These are phyloP conservation scores for Gilbertella persicaria DNA, from an alignment of 371 early-diverging fungal species.

Conservation along the genomic window DNA sequence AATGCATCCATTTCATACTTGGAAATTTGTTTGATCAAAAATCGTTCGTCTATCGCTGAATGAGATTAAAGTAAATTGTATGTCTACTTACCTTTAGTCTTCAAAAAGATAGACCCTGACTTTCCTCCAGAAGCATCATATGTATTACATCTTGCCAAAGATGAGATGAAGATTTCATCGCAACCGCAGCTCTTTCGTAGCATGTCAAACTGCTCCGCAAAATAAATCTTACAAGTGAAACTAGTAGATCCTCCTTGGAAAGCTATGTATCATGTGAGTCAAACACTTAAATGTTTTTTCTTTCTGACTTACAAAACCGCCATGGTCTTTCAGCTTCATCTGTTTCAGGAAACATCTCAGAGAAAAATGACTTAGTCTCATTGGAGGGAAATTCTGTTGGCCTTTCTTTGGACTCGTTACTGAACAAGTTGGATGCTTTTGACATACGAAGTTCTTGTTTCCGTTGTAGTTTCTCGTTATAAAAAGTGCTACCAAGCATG, in stretches of 20 bases:
- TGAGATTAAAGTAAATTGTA: background rate
- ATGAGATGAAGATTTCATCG: slow-evolving; percentile 82
- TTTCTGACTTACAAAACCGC: slow-evolving; percentile 21
- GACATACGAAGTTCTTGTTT: slow-evolving; percentile 34
- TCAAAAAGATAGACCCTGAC: slow-evolving; percentile 86
- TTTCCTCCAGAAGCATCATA: slow-evolving; percentile 91
- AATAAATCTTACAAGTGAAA: slow-evolving; percentile 87
- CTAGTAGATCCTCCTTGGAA: slow-evolving; percentile 78
- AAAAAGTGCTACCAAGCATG: slow-evolving; percentile 61
- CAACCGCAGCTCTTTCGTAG: slow-evolving; percentile 83
- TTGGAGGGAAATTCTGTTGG: background rate
- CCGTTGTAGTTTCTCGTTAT: slow-evolving; percentile 36
- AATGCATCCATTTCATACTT: slow-evolving; percentile 89
- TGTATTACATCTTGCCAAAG: slow-evolving; percentile 79
- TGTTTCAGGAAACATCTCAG: slow-evolving; percentile 29
- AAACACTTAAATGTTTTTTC: background rate
- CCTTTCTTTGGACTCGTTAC: slow-evolving; percentile 6
- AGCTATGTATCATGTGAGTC: slow-evolving; percentile 18
- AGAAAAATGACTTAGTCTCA: slow-evolving; percentile 18
- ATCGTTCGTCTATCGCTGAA: slow-evolving; percentile 71
- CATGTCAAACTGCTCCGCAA: slow-evolving; percentile 91
- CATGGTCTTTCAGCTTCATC: slow-evolving; percentile 30
- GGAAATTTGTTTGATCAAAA: slow-evolving; percentile 90
- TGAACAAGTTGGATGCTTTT: slow-evolving; percentile 8
- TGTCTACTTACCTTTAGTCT: slow-evolving; percentile 62